Conservation (phyloP, 371 early-diverging fungal species). For the Lichtheimia ramosa region DNA sequence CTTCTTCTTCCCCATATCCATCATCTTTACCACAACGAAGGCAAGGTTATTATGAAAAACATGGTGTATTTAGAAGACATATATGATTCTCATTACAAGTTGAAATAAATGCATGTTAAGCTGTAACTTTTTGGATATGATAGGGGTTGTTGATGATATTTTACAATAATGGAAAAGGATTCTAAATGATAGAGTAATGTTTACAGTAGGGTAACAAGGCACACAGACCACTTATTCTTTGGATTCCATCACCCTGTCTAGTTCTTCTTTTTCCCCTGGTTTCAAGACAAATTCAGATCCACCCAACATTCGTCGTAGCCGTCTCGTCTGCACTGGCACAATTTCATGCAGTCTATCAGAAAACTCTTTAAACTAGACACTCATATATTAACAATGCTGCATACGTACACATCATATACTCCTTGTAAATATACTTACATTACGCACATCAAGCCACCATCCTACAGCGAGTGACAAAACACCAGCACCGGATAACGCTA, state of each 20-base stretch:
- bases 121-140: too few relatives aligned
- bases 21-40: too few relatives aligned
- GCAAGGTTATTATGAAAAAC: too few relatives aligned
- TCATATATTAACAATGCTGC: neutral
- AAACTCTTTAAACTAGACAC: slow-evolving; percentile 40
- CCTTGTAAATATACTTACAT: slow-evolving; percentile 25
- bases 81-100: too few relatives aligned
- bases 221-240: slow-evolving; percentile 14
- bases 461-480: slow-evolving; percentile 32
- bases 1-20: too few relatives aligned
- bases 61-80: too few relatives aligned
- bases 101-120: too few relatives aligned
- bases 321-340: slow-evolving; percentile 35
- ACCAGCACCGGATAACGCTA: slow-evolving; percentile 41
- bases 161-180: too few relatives aligned
- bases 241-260: slow-evolving; percentile 17
- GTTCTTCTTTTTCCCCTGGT: slow-evolving; percentile 29
- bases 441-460: slow-evolving; percentile 45
- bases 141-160: too few relatives aligned
- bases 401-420: neutral
- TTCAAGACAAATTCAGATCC: slow-evolving; percentile 37
- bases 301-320: slow-evolving; percentile 33
- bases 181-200: too few relatives aligned
- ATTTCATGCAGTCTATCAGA: slow-evolving; percentile 45
- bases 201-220: neutral